Percentiles rank a stretch among this genome's conserved stretches.
These are phyloP conservation scores for Fusarium avenaceum DNA, from an alignment of 2,329 filamentous ascomycete genomes.

Conservation along the genomic window DNA sequence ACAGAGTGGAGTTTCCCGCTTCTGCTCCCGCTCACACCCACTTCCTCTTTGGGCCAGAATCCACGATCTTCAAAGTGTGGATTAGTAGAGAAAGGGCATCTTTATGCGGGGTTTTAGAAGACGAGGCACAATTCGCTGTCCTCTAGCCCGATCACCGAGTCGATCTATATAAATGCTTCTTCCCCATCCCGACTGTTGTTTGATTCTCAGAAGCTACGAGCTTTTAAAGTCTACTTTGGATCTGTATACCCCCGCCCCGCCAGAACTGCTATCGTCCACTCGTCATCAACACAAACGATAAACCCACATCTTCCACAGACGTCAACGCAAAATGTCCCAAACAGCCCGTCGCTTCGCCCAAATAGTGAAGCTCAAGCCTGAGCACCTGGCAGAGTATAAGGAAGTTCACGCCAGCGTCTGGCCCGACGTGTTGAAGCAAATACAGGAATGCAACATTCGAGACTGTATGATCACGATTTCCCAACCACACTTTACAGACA, in stretches of 20 bases:
- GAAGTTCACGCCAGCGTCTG: slow-evolving; percentile 79
- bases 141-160: slow-evolving; percentile 39
- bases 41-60: slow-evolving; percentile 13
- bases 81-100: background rate
- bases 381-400: slow-evolving; percentile 77
- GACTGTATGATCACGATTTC: slow-evolving; percentile 69
- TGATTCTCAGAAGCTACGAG: no score
- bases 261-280: no score
- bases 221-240: background rate
- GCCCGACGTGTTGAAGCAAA: slow-evolving; percentile 82
- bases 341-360: slow-evolving; percentile 74
- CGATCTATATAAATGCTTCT: slow-evolving; percentile 21
- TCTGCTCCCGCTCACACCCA: slow-evolving; percentile 3
- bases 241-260: background rate
- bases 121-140: slow-evolving; percentile 32
- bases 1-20: slow-evolving; percentile 27
- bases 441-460: slow-evolving; percentile 79
- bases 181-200: background rate
- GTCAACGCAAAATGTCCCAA: slow-evolving; percentile 44
- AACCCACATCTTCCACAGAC: background rate
- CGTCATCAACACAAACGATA: background rate
- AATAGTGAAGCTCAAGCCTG: slow-evolving; percentile 78
- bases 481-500: background rate
- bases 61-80: slow-evolving; percentile 18
- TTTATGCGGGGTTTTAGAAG: slow-evolving; percentile 35